phyloP scores from a whole-genome alignment of 176 grass and related monocot genomes.

The Echinochloa phyllopogon region DNA sequence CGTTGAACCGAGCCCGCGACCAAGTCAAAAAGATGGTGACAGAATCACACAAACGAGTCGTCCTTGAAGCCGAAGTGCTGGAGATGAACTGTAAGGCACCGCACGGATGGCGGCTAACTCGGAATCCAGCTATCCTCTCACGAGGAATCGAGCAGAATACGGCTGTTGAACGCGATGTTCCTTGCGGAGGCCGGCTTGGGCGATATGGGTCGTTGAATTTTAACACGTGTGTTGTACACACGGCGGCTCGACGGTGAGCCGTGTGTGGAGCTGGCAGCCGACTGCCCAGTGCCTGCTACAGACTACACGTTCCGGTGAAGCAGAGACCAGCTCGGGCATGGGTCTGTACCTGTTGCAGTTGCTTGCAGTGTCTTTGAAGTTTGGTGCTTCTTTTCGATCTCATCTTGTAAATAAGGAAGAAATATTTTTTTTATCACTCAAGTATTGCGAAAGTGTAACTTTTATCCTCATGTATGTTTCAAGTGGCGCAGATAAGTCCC shows the following conservation, averaged over 20 bases:
- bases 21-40: neutral
- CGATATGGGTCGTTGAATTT: neutral
- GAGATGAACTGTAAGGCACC: conserved; percentile 20
- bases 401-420: too few species aligned
- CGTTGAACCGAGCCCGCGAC: neutral
- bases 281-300: too few species aligned
- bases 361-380: too few species aligned
- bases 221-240: neutral
- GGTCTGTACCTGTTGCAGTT: too few species aligned
- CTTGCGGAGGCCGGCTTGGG: neutral
- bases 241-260: neutral
- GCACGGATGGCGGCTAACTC: neutral
- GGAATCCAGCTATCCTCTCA: neutral
- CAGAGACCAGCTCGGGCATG: too few species aligned
- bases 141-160: neutral
- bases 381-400: too few species aligned
- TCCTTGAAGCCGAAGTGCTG: neutral
- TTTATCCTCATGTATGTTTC: too few species aligned
- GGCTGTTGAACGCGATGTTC: neutral
- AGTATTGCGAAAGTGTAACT: too few species aligned
- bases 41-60: too few species aligned
- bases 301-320: too few species aligned
- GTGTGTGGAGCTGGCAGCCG: neutral
- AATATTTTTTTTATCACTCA: too few species aligned
- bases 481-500: too few species aligned